Evolutionary conservation across 1,139 yeast species (phyloP).

Genomic region (Protomyces pachydermus): DNA sequence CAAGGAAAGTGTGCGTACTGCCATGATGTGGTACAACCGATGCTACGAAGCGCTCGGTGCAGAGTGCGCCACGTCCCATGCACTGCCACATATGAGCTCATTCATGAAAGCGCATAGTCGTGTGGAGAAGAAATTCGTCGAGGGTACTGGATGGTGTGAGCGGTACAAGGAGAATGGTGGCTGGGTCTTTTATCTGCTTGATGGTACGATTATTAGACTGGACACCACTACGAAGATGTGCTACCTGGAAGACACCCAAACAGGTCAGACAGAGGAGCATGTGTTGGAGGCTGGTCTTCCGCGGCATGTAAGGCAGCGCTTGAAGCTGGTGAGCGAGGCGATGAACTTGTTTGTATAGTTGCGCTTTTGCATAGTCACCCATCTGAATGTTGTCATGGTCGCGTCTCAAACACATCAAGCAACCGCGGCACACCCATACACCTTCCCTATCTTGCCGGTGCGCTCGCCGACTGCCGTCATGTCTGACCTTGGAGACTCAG

Average conservation of each 20-base stretch:
- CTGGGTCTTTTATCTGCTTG: constrained; percentile 18
- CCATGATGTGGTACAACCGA: constrained; percentile 16
- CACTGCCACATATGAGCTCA: background rate
- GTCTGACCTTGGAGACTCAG: background rate
- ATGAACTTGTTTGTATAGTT: constrained; percentile 15
- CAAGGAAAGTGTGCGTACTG: constrained; percentile 6
- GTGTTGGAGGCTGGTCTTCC: constrained; percentile 9
- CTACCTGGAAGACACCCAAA: background rate
- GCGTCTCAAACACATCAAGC: background rate
- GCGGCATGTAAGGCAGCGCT: constrained; percentile 6
- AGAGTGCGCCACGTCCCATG: background rate
- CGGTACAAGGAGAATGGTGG: background rate
- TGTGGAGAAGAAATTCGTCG: constrained; percentile 7
- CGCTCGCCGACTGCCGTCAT: background rate
- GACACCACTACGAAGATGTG: background rate
- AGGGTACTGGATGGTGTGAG: constrained; percentile 26
- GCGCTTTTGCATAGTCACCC: background rate
- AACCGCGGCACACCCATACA: background rate
- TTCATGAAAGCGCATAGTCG: background rate
- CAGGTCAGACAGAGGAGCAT: background rate
- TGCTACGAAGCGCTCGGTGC: constrained; percentile 17
- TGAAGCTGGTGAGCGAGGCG: constrained; percentile 9
- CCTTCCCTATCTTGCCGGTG: background rate
- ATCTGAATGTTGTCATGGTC: background rate
- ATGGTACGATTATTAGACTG: constrained; percentile 4